Evolutionary conservation across 768 basidiomycete genomes (phyloP), one percentile per base, ranked within the genome.

Genomic region (Kwoniella mangroviensis): DNA sequence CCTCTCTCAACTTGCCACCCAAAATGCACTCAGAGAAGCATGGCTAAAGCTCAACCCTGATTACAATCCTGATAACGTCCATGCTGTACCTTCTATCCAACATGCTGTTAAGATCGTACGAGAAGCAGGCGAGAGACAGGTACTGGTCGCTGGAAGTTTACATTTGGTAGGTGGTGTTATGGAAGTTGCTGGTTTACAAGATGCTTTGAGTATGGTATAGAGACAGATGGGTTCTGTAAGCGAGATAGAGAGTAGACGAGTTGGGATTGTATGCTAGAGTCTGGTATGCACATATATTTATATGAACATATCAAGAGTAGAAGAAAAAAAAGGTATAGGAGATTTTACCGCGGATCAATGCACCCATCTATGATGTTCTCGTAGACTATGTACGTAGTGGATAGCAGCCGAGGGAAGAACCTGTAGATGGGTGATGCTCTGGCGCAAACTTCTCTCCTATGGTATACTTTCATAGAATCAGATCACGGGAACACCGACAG

Each of bases 131-230:
- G 54, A 69, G 64, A 63, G 70, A 34, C 86, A 91, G 66, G 88
- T 94, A n/a, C 85, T 99, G 17, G 94, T 96, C 6, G 87, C 93
- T 2, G 97, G 97, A 4, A 97, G 94, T 83, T 82, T 99, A 72
- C 95, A 95, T 84, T 87, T 99, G 17, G 90, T 98, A 7, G 97
- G 97, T 21, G 97, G 97, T 2, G 86, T 94, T 13, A 91, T 98
- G 64, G 96, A 98, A 79, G 94, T 92, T 15, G 92, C 94, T 19
- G 90, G 89, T 22, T 81, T 98, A 51, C 88, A 90, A n/a, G 87
- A 89, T 41, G 74, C 77, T 3, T 65, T 83, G 41, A 73, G 74
- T 19, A 80, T 83, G 77, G 75, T 75, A 28, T 82, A 69, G 55
- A 62, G 5, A 17, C 4, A 55, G 19, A 55, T 0, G 6, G 49